Conservation (phyloP, 768 basidiomycete genomes). For the Daedalea quercina region DNA sequence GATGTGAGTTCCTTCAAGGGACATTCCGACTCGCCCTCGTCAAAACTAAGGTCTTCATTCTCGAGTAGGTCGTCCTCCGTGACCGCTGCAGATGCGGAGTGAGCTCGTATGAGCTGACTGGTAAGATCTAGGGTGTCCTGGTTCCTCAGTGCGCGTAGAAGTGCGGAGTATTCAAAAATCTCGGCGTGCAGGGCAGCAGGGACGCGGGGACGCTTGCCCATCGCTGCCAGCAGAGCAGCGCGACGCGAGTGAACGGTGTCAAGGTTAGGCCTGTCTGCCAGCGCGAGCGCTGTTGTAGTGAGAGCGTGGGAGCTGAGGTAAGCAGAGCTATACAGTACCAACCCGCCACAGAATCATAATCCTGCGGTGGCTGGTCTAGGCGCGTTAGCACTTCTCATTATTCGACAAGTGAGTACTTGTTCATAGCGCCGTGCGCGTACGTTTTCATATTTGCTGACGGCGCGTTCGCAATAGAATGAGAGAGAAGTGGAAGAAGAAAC, state of each 20-base stretch:
- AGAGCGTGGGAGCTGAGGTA: slow-evolving; percentile 16
- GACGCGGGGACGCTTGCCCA: slow-evolving; percentile 38
- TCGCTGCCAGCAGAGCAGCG: slow-evolving; percentile 3
- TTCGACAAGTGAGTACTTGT: slow-evolving; percentile 19
- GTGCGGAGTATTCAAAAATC: slow-evolving; percentile 58
- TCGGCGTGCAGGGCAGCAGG: slow-evolving; percentile 55
- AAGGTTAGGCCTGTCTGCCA: not conserved
- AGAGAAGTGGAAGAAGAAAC: slow-evolving; percentile 98
- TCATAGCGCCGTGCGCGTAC: not conserved
- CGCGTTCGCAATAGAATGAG: slow-evolving; percentile 53
- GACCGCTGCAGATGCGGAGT: slow-evolving; percentile 8
- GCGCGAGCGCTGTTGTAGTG: not conserved
- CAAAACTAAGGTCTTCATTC: slow-evolving; percentile 15
- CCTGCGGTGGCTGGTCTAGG: not conserved
- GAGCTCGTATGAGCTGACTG: slow-evolving; percentile 35
- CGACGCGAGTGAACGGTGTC: not conserved
- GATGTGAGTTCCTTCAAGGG: not conserved
- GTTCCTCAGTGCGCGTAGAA: slow-evolving; percentile 59
- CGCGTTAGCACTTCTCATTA: slow-evolving; percentile 24
- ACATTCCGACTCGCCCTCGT: slow-evolving; percentile 17
- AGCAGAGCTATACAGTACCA: slow-evolving; percentile 25
- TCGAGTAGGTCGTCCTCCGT: slow-evolving; percentile 15
- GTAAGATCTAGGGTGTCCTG: slow-evolving; percentile 52
- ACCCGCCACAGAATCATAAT: slow-evolving; percentile 8
- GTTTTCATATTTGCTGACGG: slow-evolving; percentile 1